Conservation (phyloP, 2,329 filamentous ascomycete genomes). For the Pseudomassariella vexata region DNA sequence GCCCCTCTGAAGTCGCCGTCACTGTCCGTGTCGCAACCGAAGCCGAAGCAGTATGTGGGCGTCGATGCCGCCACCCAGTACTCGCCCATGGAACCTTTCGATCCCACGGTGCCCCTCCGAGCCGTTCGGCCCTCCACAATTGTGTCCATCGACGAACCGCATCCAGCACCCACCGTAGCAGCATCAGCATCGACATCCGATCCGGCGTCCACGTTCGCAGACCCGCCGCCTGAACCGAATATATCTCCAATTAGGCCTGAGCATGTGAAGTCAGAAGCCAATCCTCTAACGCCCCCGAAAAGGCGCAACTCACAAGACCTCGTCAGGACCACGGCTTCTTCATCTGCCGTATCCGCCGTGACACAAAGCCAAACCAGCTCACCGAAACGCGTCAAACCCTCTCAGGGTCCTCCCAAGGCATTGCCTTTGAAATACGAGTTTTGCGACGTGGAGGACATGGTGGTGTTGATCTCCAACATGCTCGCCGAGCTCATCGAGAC, state of each 20-base stretch:
- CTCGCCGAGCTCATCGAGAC: conserved; percentile 88
- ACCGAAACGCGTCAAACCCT: conserved; percentile 50
- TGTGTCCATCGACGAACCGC: too few species aligned
- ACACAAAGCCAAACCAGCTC: conserved; percentile 27
- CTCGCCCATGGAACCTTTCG: conserved; percentile 41
- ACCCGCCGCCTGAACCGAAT: conserved; percentile 17
- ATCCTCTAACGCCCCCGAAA: conserved; percentile 31
- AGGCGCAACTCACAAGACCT: conserved; percentile 38
- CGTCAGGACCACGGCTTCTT: conserved; percentile 12
- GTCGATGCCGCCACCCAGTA: conserved; percentile 44
- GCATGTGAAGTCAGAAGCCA: conserved; percentile 7
- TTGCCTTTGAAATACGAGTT: conserved; percentile 74
- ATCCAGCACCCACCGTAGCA: not conserved
- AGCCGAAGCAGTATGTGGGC: conserved; percentile 35
- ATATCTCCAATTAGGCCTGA: conserved; percentile 13
- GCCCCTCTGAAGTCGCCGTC: conserved; percentile 21
- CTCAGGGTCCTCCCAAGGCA: conserved; percentile 45
- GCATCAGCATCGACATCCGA: conserved; percentile 5
- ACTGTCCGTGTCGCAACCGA: conserved; percentile 17
- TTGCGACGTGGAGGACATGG: conserved; percentile 79
- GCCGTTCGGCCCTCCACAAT: conserved; percentile 19
- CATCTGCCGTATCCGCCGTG: conserved; percentile 16
- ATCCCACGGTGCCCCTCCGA: conserved; percentile 29
- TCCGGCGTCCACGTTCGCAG: conserved; percentile 13
- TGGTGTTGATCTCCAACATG: conserved; percentile 90